These are phyloP conservation scores for Neurospora sp. DNA, from an alignment of 495 filamentous ascomycete species.

Conservation along the genomic window DNA sequence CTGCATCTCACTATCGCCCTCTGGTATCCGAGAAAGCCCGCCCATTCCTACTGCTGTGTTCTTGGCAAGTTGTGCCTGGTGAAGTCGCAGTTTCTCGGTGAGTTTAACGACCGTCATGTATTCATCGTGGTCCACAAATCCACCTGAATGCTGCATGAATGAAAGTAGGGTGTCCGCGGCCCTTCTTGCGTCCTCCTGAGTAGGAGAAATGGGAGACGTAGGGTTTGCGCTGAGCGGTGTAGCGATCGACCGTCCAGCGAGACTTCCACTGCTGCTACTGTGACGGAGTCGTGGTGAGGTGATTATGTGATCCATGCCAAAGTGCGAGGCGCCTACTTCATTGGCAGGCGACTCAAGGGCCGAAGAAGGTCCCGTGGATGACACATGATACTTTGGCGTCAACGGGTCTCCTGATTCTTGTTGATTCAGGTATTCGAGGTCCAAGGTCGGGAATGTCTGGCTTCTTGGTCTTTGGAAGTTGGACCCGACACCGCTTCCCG, in stretches of 20 bases:
- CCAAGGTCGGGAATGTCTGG: constrained; percentile 79
- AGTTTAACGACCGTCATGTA: constrained; percentile 73
- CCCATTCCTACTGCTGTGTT: constrained; percentile 46
- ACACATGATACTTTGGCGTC: constrained; percentile 52
- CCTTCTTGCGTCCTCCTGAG: constrained; percentile 77
- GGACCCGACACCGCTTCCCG: constrained; percentile 28
- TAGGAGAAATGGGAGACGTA: constrained; percentile 54
- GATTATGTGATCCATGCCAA: constrained; percentile 43
- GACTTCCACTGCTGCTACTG: constrained; percentile 43
- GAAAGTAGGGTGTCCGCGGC: constrained; percentile 79
- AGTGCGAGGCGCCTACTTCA: constrained; percentile 40
- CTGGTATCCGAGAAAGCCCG: constrained; percentile 57
- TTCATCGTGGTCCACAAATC: constrained; percentile 70
- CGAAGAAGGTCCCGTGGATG: constrained; percentile 46
- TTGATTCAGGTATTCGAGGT: constrained; percentile 61
- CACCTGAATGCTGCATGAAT: constrained; percentile 66
- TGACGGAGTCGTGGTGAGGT: constrained; percentile 42
- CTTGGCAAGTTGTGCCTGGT: constrained; percentile 43
- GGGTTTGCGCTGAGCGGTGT: constrained; percentile 32
- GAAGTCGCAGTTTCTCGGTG: constrained; percentile 77
- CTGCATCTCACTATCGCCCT: constrained; percentile 46
- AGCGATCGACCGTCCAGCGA: constrained; percentile 34
- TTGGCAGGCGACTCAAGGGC: constrained; percentile 63
- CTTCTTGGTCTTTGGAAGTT: constrained; percentile 71
- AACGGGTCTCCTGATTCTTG: constrained; percentile 51